Percentiles rank a stretch among this genome's conserved stretches.
Conservation (phyloP, 164 flowering plant genomes). For the Magnolia sinica region DNA sequence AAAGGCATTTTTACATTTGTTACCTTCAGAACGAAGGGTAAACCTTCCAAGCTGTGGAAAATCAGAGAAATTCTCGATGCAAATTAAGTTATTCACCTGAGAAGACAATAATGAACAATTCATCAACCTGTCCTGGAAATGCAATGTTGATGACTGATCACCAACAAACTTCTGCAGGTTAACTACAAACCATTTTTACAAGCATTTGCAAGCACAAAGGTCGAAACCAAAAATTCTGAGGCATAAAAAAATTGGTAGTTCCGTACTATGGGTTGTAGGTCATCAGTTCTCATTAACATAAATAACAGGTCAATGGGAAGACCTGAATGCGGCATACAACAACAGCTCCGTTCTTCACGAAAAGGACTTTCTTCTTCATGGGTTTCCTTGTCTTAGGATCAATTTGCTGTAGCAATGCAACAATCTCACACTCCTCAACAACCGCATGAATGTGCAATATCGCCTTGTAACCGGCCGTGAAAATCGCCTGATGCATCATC, state of each 20-base stretch:
- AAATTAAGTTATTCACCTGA: slow-evolving; percentile 78
- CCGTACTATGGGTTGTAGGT: background rate
- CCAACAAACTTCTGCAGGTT: background rate
- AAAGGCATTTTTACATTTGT: background rate
- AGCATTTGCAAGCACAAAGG: background rate
- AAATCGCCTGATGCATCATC: slow-evolving; percentile 66
- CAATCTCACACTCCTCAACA: slow-evolving; percentile 97
- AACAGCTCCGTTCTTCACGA: slow-evolving; percentile 89
- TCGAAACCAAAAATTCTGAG: background rate
- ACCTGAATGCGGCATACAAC: slow-evolving; percentile 93
- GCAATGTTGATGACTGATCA: background rate
- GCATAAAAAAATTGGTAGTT: background rate
- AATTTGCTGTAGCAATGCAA: slow-evolving; percentile 76
- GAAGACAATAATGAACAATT: slow-evolving; percentile 12
- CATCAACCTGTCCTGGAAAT: background rate
- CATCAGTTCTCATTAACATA: background rate
- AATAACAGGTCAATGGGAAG: background rate
- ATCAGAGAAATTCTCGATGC: slow-evolving; percentile 83
- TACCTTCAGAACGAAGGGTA: slow-evolving; percentile 97
- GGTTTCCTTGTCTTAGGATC: slow-evolving; percentile 92
- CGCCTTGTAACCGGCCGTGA: slow-evolving; percentile 98
- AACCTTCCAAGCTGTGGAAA: slow-evolving; percentile 96
- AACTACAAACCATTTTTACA: background rate
- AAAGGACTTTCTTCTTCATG: slow-evolving; percentile 80
- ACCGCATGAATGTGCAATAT: slow-evolving; percentile 88